Base-by-base conservation (phyloP, 1,284 basidiomycete genomes). In the Pulchroboletus neoregius region DNA sequence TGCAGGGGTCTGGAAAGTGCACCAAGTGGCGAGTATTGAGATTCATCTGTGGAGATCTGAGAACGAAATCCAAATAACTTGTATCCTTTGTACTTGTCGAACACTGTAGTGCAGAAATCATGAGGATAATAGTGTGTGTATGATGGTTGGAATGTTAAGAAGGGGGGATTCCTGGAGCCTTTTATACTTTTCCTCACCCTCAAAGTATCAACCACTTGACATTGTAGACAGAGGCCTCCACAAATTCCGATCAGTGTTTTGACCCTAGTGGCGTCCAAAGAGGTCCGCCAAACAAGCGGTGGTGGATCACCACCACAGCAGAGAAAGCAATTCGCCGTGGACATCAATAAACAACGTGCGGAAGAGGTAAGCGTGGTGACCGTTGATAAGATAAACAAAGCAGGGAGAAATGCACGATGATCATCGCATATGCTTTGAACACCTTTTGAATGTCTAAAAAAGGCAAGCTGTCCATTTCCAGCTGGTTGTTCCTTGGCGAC, bases 321-420 rank as follows among this genome's bases (percentile, higher is more conserved):
- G 48, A 56, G 45, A 40, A 50, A 48, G 38, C 20, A 36, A 31
- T 15, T 42, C 20, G 43, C 32, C 42, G 47, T 50, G 48, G 48
- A 43, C 45, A 40, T 46, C 36, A 43, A 9, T 24, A 22, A 12
- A 41, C 16, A 39, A 26, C 16, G 20, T 22, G 22, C 20, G 23
- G 22, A 45, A 41, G 34, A 28, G 35, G 10, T 23, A 22, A 28
- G n/a, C 22, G 44, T 46, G 42, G 48, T 27, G 43, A 50, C 48
- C 30, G 23, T 53, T 28, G 50, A 39, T 27, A 51, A 45, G 48
- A 45, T 34, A 49, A 38, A 64, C 51, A 68, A 68, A 65, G 50
- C 37, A 48, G 10, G 40, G 23, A 28, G 35, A 37, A 41, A 30
- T 39, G 28, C 15, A 40, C 5, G 24, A 45, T 33, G 39, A 23